A percentile compares a stretch with the other conserved stretches of the same genome.
Evolutionary conservation across 2,329 filamentous ascomycete genomes (phyloP).

Genomic region (Graphilbum sp.): DNA sequence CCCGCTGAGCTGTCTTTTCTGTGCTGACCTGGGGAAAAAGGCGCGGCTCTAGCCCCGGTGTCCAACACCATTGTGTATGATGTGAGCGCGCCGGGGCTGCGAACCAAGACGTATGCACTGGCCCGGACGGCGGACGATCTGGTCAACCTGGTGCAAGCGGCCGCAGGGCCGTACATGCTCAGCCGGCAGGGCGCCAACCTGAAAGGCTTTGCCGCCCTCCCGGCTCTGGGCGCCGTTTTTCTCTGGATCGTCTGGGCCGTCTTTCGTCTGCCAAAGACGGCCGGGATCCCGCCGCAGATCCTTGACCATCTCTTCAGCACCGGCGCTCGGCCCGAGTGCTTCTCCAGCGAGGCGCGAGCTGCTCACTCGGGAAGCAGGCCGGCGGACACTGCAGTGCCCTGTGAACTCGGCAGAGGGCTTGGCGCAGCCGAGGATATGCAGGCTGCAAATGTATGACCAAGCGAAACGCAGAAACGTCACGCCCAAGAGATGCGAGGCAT

Average conservation of each 20-base stretch:
- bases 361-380: neutral
- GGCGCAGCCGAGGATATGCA: too few species aligned
- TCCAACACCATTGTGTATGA: constrained; percentile 11
- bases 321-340: constrained; percentile 3
- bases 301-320: constrained; percentile 9
- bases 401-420: too few species aligned
- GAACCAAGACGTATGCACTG: constrained; percentile 9
- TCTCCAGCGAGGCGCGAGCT: constrained; percentile 2
- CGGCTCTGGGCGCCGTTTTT: constrained; percentile 3
- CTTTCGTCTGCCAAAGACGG: constrained; percentile 8
- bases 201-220: constrained; percentile 8
- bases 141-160: constrained; percentile 8
- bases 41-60: constrained; percentile 7
- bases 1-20: too few species aligned
- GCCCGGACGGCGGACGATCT: constrained; percentile 8
- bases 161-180: constrained; percentile 11
- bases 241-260: constrained; percentile 8
- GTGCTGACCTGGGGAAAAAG: neutral
- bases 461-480: too few species aligned
- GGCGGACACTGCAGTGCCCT: too few species aligned
- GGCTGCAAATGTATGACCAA: too few species aligned
- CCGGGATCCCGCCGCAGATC: constrained; percentile 9
- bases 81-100: constrained; percentile 7
- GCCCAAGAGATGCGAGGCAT: too few species aligned
- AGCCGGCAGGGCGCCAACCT: constrained; percentile 8